These are phyloP conservation scores for Rhodofomes roseus DNA, from an alignment of 1,284 basidiomycete genomes.

Conservation along the genomic window DNA sequence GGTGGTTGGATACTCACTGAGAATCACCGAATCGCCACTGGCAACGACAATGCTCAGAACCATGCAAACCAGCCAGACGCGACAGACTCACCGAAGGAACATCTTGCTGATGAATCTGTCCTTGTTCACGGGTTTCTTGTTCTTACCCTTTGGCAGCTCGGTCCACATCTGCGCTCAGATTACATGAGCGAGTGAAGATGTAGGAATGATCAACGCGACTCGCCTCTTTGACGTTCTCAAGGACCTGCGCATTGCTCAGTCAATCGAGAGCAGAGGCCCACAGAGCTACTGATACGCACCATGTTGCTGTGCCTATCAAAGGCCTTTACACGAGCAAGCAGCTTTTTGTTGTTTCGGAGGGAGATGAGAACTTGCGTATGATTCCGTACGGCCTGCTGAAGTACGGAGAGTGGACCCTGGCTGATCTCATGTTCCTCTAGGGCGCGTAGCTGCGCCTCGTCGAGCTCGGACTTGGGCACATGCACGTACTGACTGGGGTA, in stretches of 20 bases:
- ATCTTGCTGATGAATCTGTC: constrained; percentile 99
- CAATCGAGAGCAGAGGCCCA: neutral
- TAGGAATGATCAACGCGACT: neutral
- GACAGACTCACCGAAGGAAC: constrained; percentile 69
- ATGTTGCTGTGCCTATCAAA: constrained; percentile 99
- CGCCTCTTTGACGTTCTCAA: constrained; percentile 97
- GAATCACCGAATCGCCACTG: constrained; percentile 92
- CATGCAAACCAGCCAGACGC: neutral
- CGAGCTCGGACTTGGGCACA: constrained; percentile 95
- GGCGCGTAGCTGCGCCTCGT: constrained; percentile 93
- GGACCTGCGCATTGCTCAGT: constrained; percentile 49
- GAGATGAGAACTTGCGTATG: constrained; percentile 98
- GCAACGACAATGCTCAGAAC: constrained; percentile 10
- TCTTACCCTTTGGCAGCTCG: constrained; percentile 96
- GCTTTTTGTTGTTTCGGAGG: constrained; percentile 97
- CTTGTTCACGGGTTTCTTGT: constrained; percentile 98
- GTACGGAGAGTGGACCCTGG: constrained; percentile 94
- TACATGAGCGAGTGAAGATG: neutral
- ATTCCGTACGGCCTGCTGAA: constrained; percentile 97
- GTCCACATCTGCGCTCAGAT: constrained; percentile 88
- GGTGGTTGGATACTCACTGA: constrained; percentile 60
- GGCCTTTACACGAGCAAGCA: constrained; percentile 96
- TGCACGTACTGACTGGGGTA: constrained; percentile 87
- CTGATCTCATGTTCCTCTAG: constrained; percentile 97
- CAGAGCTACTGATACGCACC: constrained; percentile 48